Evolutionary conservation across 2,329 filamentous ascomycete genomes (phyloP).

Genomic region (Seiridium cupressi): DNA sequence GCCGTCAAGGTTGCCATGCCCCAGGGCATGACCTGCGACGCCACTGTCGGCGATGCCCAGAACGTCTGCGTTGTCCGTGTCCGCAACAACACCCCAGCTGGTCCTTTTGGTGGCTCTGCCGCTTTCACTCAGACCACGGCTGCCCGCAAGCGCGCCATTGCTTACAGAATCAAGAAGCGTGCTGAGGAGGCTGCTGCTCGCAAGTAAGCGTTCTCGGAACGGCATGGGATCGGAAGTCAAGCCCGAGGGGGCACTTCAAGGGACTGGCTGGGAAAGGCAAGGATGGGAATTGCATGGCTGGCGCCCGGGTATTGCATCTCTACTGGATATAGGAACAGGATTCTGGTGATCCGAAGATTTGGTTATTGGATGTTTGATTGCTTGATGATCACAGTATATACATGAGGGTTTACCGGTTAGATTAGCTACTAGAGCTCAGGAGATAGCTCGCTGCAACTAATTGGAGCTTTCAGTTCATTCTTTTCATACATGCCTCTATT

Average conservation of each 20-base stretch:
- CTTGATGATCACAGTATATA: constrained; percentile 6
- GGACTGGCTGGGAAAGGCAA: not conserved
- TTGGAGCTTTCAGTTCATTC: constrained; percentile 1
- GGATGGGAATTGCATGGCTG: not conserved
- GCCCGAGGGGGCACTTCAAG: not conserved
- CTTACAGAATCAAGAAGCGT: constrained; percentile 44
- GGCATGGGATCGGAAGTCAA: not conserved
- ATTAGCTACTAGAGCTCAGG: not conserved
- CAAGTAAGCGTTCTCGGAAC: not conserved
- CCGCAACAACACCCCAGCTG: constrained; percentile 59
- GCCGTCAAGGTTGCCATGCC: constrained; percentile 65
- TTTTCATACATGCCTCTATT: not conserved
- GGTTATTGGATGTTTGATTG: not conserved
- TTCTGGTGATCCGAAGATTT: constrained; percentile 2
- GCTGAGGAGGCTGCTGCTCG: constrained; percentile 13
- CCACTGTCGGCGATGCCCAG: constrained; percentile 52
- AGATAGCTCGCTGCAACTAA: not conserved
- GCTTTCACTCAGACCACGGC: constrained; percentile 61
- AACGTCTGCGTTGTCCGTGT: constrained; percentile 67
- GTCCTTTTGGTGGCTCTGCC: constrained; percentile 65
- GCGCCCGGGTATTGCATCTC: not conserved
- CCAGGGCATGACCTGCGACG: constrained; percentile 64
- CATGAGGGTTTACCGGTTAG: not conserved
- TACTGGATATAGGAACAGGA: not conserved
- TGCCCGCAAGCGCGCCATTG: constrained; percentile 61